Percentiles rank a stretch among this genome's conserved stretches.
These are phyloP conservation scores for Phaeolepiota aurea DNA, from an alignment of 768 basidiomycete genomes.

Conservation along the genomic window DNA sequence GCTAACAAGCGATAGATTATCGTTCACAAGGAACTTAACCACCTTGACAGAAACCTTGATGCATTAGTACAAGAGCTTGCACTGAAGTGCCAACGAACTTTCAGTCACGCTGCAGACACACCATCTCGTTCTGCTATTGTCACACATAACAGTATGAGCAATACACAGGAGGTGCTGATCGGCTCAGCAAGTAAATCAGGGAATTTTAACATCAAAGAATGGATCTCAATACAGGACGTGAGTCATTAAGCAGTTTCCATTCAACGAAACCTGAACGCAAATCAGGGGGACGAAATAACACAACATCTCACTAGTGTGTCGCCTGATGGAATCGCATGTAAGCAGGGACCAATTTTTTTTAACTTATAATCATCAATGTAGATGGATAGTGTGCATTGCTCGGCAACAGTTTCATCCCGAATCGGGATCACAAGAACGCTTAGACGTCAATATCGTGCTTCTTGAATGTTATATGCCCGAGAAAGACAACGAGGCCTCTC, in stretches of 20 bases:
- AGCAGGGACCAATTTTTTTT: no score
- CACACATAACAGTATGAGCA: conserved; percentile 17
- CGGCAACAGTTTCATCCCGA: conserved; percentile 18
- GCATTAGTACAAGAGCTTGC: conserved; percentile 56
- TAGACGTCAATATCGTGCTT: no score
- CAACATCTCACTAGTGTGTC: no score
- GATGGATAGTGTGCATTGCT: conserved; percentile 5
- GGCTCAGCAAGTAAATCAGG: conserved; percentile 22
- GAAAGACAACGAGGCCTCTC: conserved; percentile 24
- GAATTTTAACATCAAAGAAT: conserved; percentile 40
- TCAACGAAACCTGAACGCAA: no score
- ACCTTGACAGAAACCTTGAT: conserved; percentile 63
- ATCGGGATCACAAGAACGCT: conserved; percentile 37
- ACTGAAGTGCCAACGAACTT: conserved; percentile 49
- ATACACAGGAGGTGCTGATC: conserved; percentile 21
- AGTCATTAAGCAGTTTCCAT: conserved; percentile 16
- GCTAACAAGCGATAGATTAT: conserved; percentile 35
- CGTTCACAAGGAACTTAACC: conserved; percentile 39
- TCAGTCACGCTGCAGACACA: conserved; percentile 54
- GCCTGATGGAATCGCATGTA: no score
- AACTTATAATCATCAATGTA: no score
- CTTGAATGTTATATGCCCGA: conserved; percentile 46
- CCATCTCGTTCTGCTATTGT: conserved; percentile 52
- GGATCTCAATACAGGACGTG: conserved; percentile 49
- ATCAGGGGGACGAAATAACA: background rate